Conservation (phyloP, 306 rosid species). For the Geum urbanum region DNA sequence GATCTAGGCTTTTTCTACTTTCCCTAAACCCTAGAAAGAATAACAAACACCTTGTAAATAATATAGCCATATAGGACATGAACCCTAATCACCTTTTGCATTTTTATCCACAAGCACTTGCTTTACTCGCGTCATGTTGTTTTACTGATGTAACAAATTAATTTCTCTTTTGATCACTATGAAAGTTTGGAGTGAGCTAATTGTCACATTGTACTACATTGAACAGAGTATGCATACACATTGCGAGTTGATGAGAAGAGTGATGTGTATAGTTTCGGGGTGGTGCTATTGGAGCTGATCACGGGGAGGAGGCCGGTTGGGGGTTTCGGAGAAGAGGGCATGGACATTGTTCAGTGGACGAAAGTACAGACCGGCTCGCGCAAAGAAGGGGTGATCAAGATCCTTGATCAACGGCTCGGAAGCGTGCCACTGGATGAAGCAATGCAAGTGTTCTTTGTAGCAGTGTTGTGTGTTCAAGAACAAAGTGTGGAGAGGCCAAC, state of each 20-base stretch:
- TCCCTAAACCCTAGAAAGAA: conserved; percentile 59
- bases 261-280: conserved; percentile 87
- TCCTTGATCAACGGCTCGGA: conserved; percentile 54
- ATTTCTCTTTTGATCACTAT: background rate
- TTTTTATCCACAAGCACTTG: conserved; percentile 14
- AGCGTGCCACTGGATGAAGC: conserved; percentile 61
- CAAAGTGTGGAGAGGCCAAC: conserved; percentile 84
- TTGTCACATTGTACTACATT: background rate
- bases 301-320: conserved; percentile 76
- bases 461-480: conserved; percentile 78
- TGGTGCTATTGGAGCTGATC: conserved; percentile 68
- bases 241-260: conserved; percentile 79
- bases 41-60: conserved; percentile 13
- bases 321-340: conserved; percentile 78
- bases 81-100: conserved; percentile 18
- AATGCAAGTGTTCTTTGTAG: conserved; percentile 72
- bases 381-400: conserved; percentile 55
- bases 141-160: background rate
- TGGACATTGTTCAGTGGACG: conserved; percentile 88
- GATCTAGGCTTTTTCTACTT: conserved; percentile 41
- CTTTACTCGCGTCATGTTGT: background rate
- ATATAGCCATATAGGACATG: conserved; percentile 1
- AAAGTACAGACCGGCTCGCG: conserved; percentile 56
- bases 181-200: background rate
- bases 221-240: conserved; percentile 87